phyloP scores from a whole-genome alignment of 192 early-diverging fungal genomes.

The Helicostylum pulchrum region DNA sequence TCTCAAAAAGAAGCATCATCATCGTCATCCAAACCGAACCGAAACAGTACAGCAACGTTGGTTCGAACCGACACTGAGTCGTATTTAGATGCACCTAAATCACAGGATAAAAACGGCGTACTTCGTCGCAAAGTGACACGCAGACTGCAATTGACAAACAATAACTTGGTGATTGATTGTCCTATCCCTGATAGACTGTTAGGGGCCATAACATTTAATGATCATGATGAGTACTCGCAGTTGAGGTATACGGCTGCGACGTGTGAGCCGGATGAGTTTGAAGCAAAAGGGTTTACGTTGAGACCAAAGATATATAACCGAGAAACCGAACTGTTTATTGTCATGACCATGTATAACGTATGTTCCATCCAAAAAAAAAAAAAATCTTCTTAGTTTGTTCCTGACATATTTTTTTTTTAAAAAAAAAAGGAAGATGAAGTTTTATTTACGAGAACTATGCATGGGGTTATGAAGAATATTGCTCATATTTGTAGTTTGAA shows the following conservation, averaged over 20 bases:
- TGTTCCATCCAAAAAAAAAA: no score
- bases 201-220: slow-evolving; percentile 44
- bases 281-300: slow-evolving; percentile 68
- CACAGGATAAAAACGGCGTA: neutral
- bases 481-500: slow-evolving; percentile 59
- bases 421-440: slow-evolving; percentile 60
- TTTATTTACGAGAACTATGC: slow-evolving; percentile 68
- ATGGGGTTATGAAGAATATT: slow-evolving; percentile 72
- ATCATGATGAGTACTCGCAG: slow-evolving; percentile 83
- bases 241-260: slow-evolving; percentile 94
- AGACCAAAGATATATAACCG: slow-evolving; percentile 69
- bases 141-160: slow-evolving; percentile 58
- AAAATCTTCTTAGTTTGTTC: no score
- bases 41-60: no score
- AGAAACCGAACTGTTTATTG: slow-evolving; percentile 75
- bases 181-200: slow-evolving; percentile 63
- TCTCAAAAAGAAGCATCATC: no score
- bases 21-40: no score
- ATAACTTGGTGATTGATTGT: slow-evolving; percentile 73
- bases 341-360: slow-evolving; percentile 81
- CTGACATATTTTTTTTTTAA: neutral
- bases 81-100: slow-evolving; percentile 13
- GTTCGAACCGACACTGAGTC: no score
- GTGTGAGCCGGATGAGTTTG: slow-evolving; percentile 84
- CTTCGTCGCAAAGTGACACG: neutral